Base-by-base conservation (phyloP, 345 rosid species). In the Gossypium herbaceum region DNA sequence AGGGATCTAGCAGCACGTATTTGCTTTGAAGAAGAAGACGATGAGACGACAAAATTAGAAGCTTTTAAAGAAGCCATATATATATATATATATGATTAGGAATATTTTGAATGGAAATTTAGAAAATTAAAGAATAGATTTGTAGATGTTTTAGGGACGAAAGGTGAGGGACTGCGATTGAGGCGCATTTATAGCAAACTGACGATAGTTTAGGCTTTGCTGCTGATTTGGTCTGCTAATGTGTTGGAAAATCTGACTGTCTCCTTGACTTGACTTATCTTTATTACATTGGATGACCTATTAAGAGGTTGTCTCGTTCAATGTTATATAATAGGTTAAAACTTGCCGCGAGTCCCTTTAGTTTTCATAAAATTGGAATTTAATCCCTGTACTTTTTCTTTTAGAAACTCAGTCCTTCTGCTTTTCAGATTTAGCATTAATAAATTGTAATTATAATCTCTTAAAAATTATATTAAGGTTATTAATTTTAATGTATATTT, bases 361-460 rank as follows among this genome's bases (percentile, higher is more conserved):
- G 0, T 34, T 34, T 29, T 34, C 6, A 0, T 4, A 34, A 34
- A 34, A 15, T 15, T 15, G 0, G 2, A 51, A 51, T 51, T 51
- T 4, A 15, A 51, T 16, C 13, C 55, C 6, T 51, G 0, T 34
- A 34, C 7, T 34, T 34, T 34, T 34, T 29, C 34, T 29, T 29
- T 29, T 29, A 29, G 1, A 5, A 29, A 29, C 0, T 29, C 5
- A 29, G 6, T 29, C 0, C 3, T 0, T 29, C 4, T 29, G 0
- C 39, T 29, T 29, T 29, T 29, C 6, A 0, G 4, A 27, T 24
- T 24, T 24, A 24, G 1, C 5, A 29, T 29, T 29, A 29, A 29
- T 29, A 29, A 29, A 29, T 3, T 29, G 5, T 29, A 29, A 29
- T 4, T 29, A 29, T 29, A 3, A 29, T 3, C 34, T 29, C 5